phyloP scores from a whole-genome alignment of 2,329 filamentous ascomycete genomes.

The Cladorrhinum sp. region DNA sequence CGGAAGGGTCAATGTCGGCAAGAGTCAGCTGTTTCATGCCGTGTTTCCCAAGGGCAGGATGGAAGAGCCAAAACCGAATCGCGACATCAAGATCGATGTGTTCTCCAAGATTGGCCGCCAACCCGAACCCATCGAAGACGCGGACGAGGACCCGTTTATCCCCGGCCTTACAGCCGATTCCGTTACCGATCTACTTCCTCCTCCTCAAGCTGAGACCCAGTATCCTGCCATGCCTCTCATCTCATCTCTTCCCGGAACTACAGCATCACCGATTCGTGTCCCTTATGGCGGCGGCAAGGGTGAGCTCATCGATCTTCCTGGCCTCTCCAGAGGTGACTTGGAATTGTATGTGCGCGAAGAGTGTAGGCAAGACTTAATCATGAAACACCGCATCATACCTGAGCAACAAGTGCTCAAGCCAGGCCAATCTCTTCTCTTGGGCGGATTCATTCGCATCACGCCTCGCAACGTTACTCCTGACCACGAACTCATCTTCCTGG shows the following conservation, averaged over 20 bases:
- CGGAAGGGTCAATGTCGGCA: constrained; percentile 97
- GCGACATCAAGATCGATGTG: constrained; percentile 37
- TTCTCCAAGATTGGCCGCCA: constrained; percentile 17
- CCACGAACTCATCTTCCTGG: constrained; percentile 59
- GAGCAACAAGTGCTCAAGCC: constrained; percentile 70
- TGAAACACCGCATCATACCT: constrained; percentile 73
- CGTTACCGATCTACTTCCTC: constrained; percentile 67
- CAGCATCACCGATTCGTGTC: constrained; percentile 88
- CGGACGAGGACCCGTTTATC: constrained; percentile 11
- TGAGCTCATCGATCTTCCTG: constrained; percentile 90
- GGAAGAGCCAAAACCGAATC: constrained; percentile 35
- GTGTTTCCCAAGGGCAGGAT: constrained; percentile 76
- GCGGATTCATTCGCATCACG: constrained; percentile 84
- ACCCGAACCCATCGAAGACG: background rate
- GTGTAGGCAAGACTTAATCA: constrained; percentile 66
- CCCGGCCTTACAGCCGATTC: constrained; percentile 26
- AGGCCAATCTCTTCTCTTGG: constrained; percentile 77
- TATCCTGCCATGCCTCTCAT: constrained; percentile 85
- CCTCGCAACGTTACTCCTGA: constrained; percentile 62
- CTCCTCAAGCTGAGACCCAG: constrained; percentile 66
- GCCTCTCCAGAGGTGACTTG: constrained; percentile 71
- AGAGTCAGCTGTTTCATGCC: constrained; percentile 84
- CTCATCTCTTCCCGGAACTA: constrained; percentile 85
- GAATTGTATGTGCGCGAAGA: constrained; percentile 67
- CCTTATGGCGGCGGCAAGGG: constrained; percentile 83